phyloP scores from a whole-genome alignment of 208 protist species.

The Acanthamoeba culbertsoni region DNA sequence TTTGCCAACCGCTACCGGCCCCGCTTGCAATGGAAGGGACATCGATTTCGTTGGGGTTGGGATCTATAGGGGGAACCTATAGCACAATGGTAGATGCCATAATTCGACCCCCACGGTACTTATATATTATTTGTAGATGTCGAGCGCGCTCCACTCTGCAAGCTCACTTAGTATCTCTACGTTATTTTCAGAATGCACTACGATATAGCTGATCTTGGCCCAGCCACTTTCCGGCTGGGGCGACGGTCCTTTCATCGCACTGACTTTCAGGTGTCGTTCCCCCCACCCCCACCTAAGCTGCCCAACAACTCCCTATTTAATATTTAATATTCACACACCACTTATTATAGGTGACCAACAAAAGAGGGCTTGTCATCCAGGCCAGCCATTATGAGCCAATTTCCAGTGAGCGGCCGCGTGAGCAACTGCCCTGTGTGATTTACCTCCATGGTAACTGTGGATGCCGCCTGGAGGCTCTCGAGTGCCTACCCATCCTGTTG shows the following conservation, averaged over 20 bases:
- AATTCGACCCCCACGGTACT: slow-evolving; percentile 12
- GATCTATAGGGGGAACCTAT: background rate
- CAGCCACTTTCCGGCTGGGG: background rate
- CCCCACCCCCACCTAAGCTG: background rate
- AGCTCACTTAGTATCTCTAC: background rate
- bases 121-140: background rate
- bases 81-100: slow-evolving; percentile 51
- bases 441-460: slow-evolving; percentile 76
- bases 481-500: slow-evolving; percentile 80
- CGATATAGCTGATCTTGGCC: background rate
- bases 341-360: background rate
- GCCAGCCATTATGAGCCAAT: slow-evolving; percentile 41
- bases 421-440: slow-evolving; percentile 43
- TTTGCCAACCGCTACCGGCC: too few species aligned
- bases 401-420: background rate
- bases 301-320: background rate
- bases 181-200: background rate
- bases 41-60: background rate
- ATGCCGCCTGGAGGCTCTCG: slow-evolving; percentile 74
- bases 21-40: too few species aligned
- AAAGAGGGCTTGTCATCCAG: background rate
- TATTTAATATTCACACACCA: background rate
- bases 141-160: background rate
- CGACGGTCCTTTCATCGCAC: background rate
- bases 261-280: background rate